These are phyloP conservation scores for Neopestalotiopsis rosae DNA, from an alignment of 2,329 filamentous ascomycete genomes.

Conservation along the genomic window DNA sequence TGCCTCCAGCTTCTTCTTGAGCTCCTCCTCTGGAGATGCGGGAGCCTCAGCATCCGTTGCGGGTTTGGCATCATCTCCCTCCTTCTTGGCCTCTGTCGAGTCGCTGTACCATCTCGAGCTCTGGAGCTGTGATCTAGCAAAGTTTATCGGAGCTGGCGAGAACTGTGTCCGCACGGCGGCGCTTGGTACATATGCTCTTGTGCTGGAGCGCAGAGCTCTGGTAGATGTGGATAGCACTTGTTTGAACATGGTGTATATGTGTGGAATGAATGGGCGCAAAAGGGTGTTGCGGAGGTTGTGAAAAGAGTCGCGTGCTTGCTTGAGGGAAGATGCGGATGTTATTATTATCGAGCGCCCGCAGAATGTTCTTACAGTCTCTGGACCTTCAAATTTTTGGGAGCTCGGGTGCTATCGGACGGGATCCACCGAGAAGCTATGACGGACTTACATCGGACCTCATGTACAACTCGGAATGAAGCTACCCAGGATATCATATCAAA, in stretches of 20 bases:
- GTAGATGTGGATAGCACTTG: constrained; percentile 34
- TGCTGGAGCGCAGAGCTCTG: constrained; percentile 34
- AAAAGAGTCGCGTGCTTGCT: constrained; percentile 11
- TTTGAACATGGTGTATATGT: constrained; percentile 33
- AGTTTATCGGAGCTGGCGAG: constrained; percentile 41
- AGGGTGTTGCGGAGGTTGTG: neutral
- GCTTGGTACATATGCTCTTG: constrained; percentile 54
- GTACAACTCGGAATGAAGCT: neutral
- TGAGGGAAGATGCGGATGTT: neutral
- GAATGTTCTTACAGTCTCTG: constrained; percentile 14
- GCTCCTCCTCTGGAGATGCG: constrained; percentile 51
- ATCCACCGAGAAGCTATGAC: constrained; percentile 9
- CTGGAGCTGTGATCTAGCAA: constrained; percentile 33
- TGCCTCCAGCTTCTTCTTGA: constrained; percentile 71
- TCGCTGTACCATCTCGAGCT: constrained; percentile 43
- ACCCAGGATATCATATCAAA: neutral
- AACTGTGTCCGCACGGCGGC: constrained; percentile 51
- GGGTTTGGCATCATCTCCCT: constrained; percentile 28
- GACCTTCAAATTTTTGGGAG: constrained; percentile 14
- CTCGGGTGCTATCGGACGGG: constrained; percentile 11
- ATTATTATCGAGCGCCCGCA: neutral
- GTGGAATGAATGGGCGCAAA: neutral
- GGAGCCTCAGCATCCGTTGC: constrained; percentile 22
- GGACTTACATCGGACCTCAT: constrained; percentile 15
- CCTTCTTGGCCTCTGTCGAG: constrained; percentile 46